phyloP scores from a whole-genome alignment of 1,284 basidiomycete species.

The Porogramme epimiltina region DNA sequence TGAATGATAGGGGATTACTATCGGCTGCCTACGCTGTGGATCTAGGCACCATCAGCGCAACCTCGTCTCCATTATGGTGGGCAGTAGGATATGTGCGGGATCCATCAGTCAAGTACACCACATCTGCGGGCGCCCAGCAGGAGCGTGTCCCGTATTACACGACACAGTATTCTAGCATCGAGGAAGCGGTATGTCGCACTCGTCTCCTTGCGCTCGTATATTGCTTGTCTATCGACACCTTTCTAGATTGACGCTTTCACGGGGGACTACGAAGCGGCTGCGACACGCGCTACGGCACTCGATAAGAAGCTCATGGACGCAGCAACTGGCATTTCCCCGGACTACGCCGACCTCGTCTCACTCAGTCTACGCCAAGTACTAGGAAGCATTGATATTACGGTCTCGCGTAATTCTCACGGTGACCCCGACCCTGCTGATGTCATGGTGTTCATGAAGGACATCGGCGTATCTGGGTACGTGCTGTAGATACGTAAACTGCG shows the following conservation, averaged over 20 bases:
- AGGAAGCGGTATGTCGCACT: slow-evolving; percentile 20
- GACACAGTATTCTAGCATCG: slow-evolving; percentile 18
- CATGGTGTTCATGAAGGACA: slow-evolving; percentile 47
- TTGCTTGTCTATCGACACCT: no score
- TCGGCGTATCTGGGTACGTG: slow-evolving; percentile 12
- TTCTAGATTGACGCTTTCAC: slow-evolving; percentile 33
- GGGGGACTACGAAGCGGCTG: slow-evolving; percentile 23
- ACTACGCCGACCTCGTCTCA: slow-evolving; percentile 43
- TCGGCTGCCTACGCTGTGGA: slow-evolving; percentile 24
- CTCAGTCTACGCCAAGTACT: slow-evolving; percentile 44
- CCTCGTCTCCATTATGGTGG: slow-evolving; percentile 24
- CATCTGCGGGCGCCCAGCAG: slow-evolving; percentile 20
- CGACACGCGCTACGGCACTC: slow-evolving; percentile 23
- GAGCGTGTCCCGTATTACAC: slow-evolving; percentile 28
- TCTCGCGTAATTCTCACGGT: slow-evolving; percentile 34
- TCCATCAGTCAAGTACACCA: slow-evolving; percentile 24
- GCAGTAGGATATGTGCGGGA: slow-evolving; percentile 25
- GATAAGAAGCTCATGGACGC: slow-evolving; percentile 28
- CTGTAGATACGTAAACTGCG: no score
- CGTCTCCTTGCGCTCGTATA: no score
- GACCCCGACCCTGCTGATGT: slow-evolving; percentile 40
- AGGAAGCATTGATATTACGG: slow-evolving; percentile 40
- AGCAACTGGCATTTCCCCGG: slow-evolving; percentile 23
- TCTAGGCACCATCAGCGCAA: slow-evolving; percentile 23
- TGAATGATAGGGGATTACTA: slow-evolving; percentile 19